A percentile compares a stretch with the other conserved stretches of the same genome.
Evolutionary conservation across 768 basidiomycete genomes (phyloP).

Genomic region (Leucocoprinus sp.): DNA sequence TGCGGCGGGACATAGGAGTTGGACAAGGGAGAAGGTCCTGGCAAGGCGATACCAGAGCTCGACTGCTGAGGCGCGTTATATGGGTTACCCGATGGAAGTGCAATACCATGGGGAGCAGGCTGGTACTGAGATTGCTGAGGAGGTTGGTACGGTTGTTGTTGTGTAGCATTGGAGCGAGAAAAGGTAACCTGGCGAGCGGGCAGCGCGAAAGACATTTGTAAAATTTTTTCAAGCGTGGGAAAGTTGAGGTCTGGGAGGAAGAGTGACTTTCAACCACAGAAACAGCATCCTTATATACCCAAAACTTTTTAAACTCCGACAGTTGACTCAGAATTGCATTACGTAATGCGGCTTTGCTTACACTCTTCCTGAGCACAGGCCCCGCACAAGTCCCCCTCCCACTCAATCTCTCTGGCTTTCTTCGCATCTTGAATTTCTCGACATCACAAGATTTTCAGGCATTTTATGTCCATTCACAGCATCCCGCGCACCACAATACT

Average conservation of each 20-base stretch:
- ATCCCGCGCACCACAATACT: too few species aligned
- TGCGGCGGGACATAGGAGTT: constrained; percentile 42
- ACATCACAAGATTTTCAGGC: too few species aligned
- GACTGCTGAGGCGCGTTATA: constrained; percentile 30
- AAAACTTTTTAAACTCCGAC: constrained; percentile 37
- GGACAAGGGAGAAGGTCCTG: constrained; percentile 48
- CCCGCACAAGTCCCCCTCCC: constrained; percentile 11
- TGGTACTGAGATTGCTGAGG: constrained; percentile 32
- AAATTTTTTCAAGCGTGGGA: constrained; percentile 35
- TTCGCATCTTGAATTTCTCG: constrained; percentile 15
- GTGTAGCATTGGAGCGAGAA: constrained; percentile 49
- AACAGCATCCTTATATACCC: constrained; percentile 36
- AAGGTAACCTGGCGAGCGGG: constrained; percentile 77
- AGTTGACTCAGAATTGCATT: constrained; percentile 28
- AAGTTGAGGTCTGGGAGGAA: constrained; percentile 28
- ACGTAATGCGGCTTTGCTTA: constrained; percentile 35
- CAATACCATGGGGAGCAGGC: constrained; percentile 37
- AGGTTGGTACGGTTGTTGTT: constrained; percentile 37
- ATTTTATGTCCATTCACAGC: too few species aligned
- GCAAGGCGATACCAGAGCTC: constrained; percentile 35
- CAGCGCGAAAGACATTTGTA: constrained; percentile 52
- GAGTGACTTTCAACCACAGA: constrained; percentile 22
- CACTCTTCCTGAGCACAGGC: constrained; percentile 16
- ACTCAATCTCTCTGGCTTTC: not conserved
- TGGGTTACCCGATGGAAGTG: constrained; percentile 51